phyloP scores from a whole-genome alignment of 1,284 basidiomycete species.

The Coriolopsis trogii region DNA sequence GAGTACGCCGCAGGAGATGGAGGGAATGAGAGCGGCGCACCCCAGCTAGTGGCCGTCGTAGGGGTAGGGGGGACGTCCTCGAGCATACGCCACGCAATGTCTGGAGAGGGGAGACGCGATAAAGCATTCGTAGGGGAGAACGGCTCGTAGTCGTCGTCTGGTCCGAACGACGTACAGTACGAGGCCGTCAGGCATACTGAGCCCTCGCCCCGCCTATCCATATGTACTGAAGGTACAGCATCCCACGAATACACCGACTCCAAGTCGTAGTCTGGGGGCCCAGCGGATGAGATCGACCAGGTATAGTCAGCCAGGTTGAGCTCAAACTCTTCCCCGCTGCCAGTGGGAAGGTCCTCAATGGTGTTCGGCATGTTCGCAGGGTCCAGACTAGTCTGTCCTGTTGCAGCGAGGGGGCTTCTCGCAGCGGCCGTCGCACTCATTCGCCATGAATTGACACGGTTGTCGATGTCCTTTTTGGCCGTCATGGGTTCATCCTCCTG shows the following conservation, averaged over 20 bases:
- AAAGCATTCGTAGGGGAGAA: constrained; percentile 31
- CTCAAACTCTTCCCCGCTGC: constrained; percentile 36
- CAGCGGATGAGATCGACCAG: constrained; percentile 71
- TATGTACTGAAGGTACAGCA: constrained; percentile 45
- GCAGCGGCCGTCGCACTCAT: constrained; percentile 48
- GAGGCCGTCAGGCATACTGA: constrained; percentile 64
- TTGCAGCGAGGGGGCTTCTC: constrained; percentile 50
- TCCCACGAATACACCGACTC: constrained; percentile 40
- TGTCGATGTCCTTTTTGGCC: constrained; percentile 50
- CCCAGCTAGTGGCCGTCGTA: constrained; percentile 47
- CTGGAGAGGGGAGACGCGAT: constrained; percentile 40
- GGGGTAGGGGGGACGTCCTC: constrained; percentile 53
- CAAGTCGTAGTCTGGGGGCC: constrained; percentile 51
- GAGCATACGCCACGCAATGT: constrained; percentile 47
- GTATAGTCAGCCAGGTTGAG: constrained; percentile 66
- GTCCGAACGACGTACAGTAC: constrained; percentile 43
- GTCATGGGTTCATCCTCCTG: constrained; percentile 62
- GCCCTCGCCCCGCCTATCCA: constrained; percentile 55
- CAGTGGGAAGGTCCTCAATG: constrained; percentile 39
- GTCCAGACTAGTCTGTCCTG: constrained; percentile 56
- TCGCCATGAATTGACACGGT: constrained; percentile 66
- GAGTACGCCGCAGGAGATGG: constrained; percentile 37
- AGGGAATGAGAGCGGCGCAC: constrained; percentile 45
- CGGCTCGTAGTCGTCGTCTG: constrained; percentile 34
- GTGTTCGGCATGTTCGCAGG: constrained; percentile 56